These are phyloP conservation scores for Gnomoniopsis smithogilvyi DNA, from an alignment of 2,329 filamentous ascomycete species.

Conservation along the genomic window DNA sequence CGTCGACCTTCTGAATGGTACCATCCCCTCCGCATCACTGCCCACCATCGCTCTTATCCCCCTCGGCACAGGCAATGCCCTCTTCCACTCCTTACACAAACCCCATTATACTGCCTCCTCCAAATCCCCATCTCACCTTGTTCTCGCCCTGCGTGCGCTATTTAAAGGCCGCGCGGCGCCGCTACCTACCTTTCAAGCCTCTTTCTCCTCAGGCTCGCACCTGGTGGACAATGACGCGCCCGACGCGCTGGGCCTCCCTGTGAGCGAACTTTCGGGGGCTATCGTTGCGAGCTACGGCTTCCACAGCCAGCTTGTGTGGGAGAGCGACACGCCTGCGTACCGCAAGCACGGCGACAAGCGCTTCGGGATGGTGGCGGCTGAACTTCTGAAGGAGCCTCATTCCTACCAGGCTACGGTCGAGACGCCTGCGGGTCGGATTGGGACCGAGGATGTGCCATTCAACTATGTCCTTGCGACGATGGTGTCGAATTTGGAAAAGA, in stretches of 20 bases:
- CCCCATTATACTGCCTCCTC: conserved; percentile 43
- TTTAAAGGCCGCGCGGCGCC: conserved; percentile 51
- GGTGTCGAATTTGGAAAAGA: conserved; percentile 77
- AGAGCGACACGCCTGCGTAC: conserved; percentile 82
- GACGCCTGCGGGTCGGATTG: conserved; percentile 30
- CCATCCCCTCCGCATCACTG: conserved; percentile 18
- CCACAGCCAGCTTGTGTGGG: conserved; percentile 83
- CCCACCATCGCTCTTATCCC: conserved; percentile 55
- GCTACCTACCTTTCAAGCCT: conserved; percentile 61
- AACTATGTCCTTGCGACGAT: conserved; percentile 74
- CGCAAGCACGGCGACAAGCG: conserved; percentile 72
- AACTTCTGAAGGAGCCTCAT: conserved; percentile 60
- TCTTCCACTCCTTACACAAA: conserved; percentile 61
- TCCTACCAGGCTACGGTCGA: conserved; percentile 45
- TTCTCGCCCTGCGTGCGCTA: conserved; percentile 48
- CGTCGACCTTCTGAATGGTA: conserved; percentile 75
- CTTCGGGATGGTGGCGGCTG: conserved; percentile 80
- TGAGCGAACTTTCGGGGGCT: conserved; percentile 60
- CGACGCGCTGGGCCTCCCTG: conserved; percentile 25
- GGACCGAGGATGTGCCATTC: conserved; percentile 41
- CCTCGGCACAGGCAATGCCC: conserved; percentile 63
- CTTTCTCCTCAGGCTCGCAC: conserved; percentile 56
- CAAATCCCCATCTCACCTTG: conserved; percentile 37
- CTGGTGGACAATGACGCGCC: conserved; percentile 32
- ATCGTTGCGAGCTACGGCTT: conserved; percentile 90